Evolutionary conservation across 1,284 basidiomycete species (phyloP), one percentile per base, ranked within the genome.

Genomic region (Irpex rosettiformis): DNA sequence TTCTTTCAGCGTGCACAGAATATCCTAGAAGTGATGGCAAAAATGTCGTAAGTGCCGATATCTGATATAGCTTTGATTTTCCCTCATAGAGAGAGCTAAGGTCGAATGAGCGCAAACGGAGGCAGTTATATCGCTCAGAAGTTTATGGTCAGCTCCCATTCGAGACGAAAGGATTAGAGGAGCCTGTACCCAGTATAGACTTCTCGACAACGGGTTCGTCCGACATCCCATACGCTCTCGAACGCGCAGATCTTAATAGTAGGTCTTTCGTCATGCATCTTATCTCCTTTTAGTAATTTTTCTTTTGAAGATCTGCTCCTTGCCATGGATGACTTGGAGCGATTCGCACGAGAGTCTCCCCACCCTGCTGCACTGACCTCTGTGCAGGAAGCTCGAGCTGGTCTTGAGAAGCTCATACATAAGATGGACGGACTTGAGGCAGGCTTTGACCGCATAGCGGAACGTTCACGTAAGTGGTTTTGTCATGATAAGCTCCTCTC

Each of bases 121-220:
- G 93, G 1, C 86, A 91, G 67, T 79, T 88, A 21, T 91, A 93
- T 66, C 81, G 88, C 30, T 82, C 87, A 13, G 92, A 94, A 65
- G 80, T 92, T 10, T 82, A 91, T 64, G 88, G 87, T 0, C 87
- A 91, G 65, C 75, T 95, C 3, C 93, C 93, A 0, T 95, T 93
- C 66, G 85, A 89, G 33, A 80, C 86, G 4, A 77, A 78, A 56
- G 88, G 86, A 11, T 82, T 93, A 83, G 89, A 91, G 45, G 88
- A 89, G 62, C 75, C 84, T 1, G 86, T 91, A 1, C 91, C 91
- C 0, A 78, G 77, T 3, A 83, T 94, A 61, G 91, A 94, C 64
- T 87, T 94, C 65, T 84, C 85, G 0, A 85, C 91, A 0, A 78
- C 78, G 0, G 86, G 86, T 24, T 67, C 68, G 5, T 56, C 45